A percentile compares a stretch with the other conserved stretches of the same genome.
phyloP scores from a whole-genome alignment of 78 protist genomes.

The Polysphondylium violaceum region DNA sequence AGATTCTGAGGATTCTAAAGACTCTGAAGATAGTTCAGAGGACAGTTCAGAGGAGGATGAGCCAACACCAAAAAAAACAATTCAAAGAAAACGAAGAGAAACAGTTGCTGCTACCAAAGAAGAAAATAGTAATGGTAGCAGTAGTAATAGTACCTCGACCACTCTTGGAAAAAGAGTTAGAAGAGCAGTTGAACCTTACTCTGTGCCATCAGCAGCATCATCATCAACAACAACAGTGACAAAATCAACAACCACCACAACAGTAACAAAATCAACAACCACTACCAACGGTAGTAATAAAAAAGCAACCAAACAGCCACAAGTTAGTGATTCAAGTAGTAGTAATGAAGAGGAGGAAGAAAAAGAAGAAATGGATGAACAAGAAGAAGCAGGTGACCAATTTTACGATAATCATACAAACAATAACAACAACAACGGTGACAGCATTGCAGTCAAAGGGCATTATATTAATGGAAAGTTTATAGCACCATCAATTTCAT shows the following conservation, averaged over 20 bases:
- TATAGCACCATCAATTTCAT: background rate
- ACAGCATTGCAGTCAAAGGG: background rate
- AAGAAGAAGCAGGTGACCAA: background rate
- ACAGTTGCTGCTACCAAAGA: too few relatives aligned
- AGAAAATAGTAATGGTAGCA: too few relatives aligned
- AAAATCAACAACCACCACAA: background rate
- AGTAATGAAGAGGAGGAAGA: conserved; percentile 2
- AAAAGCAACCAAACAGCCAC: background rate
- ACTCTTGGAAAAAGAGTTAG: conserved; percentile 19
- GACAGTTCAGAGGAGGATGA: background rate
- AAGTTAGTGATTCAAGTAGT: background rate
- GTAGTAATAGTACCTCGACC: background rate
- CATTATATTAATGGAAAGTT: background rate
- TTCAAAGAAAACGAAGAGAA: too few relatives aligned
- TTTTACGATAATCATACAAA: too few relatives aligned
- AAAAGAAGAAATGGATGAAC: conserved; percentile 2
- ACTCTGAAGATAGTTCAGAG: too few relatives aligned
- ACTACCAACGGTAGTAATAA: too few relatives aligned
- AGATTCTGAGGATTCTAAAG: too few relatives aligned
- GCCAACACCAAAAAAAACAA: conserved; percentile 15
- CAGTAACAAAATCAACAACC: background rate
- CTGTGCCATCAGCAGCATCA: conserved; percentile 6
- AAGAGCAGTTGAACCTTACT: background rate
- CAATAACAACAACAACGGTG: too few relatives aligned
- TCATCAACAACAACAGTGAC: background rate